Conservation (phyloP, 345 rosid species). For the Leavenworthia alabamica region DNA sequence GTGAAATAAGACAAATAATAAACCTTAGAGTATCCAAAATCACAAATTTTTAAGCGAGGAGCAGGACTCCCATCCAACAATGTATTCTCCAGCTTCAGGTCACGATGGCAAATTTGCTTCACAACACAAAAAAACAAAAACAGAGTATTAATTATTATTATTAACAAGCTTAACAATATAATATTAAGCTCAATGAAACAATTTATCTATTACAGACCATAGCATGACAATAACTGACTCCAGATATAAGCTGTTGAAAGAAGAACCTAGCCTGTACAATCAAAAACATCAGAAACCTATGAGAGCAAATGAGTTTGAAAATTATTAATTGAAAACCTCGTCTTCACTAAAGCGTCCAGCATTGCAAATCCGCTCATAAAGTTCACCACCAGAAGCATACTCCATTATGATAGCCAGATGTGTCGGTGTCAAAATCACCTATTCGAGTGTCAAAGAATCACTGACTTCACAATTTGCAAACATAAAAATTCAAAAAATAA, state of each 20-base stretch:
- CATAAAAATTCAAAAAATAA: neutral
- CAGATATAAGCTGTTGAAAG: slow-evolving; percentile 38
- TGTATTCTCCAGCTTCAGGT: slow-evolving; percentile 82
- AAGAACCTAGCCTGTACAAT: slow-evolving; percentile 32
- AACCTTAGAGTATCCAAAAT: slow-evolving; percentile 98
- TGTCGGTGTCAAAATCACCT: slow-evolving; percentile 87
- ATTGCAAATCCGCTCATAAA: slow-evolving; percentile 77
- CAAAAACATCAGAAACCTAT: neutral
- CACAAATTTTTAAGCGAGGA: slow-evolving; percentile 89
- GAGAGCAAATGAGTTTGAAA: neutral
- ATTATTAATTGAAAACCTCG: slow-evolving; percentile 45
- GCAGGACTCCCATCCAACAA: slow-evolving; percentile 92
- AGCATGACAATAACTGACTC: slow-evolving; percentile 34
- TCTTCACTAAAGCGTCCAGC: slow-evolving; percentile 87
- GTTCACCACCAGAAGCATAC: slow-evolving; percentile 93
- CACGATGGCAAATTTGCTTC: slow-evolving; percentile 97
- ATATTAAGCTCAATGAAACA: neutral
- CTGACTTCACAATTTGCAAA: neutral
- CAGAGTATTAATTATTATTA: neutral
- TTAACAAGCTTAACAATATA: neutral
- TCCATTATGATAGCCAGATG: slow-evolving; percentile 97
- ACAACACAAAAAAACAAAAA: slow-evolving; percentile 10
- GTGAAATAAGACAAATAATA: neutral
- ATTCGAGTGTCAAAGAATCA: neutral
- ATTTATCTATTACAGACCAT: slow-evolving; percentile 21